Percentiles rank a stretch among this genome's conserved stretches.
Conservation (phyloP, 352 stramenopile genomes). For the Globisporangium takayamanum region DNA sequence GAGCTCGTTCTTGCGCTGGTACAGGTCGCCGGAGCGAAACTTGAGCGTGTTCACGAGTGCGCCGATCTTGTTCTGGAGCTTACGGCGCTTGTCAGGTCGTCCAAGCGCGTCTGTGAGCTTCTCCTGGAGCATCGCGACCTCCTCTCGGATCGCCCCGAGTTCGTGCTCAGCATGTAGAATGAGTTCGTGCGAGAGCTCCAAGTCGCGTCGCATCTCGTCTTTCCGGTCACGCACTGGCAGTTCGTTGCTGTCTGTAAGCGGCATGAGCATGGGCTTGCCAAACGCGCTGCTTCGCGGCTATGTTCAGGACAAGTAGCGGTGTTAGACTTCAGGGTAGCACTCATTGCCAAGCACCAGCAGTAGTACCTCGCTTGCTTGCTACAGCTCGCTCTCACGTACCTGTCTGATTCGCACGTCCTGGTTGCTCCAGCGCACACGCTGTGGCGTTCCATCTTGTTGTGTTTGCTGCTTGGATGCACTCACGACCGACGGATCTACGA, state of each 20-base stretch:
- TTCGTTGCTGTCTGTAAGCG: background rate
- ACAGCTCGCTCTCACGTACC: constrained; percentile 1
- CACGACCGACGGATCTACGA: constrained; percentile 5
- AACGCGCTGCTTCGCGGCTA: background rate
- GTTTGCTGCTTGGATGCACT: constrained; percentile 12
- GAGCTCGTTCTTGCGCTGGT: constrained; percentile 70
- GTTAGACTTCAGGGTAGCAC: background rate
- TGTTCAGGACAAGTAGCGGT: background rate
- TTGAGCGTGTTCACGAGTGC: constrained; percentile 55
- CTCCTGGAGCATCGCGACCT: constrained; percentile 39
- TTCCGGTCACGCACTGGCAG: background rate
- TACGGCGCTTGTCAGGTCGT: constrained; percentile 33
- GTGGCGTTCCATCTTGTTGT: constrained; percentile 1
- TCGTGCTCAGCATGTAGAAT: constrained; percentile 59
- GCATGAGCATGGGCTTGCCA: background rate
- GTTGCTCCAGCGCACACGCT: constrained; percentile 39
- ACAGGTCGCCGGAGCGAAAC: constrained; percentile 58
- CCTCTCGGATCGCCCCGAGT: constrained; percentile 45
- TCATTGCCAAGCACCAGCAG: background rate
- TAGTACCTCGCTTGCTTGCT: background rate
- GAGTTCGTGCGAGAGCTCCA: constrained; percentile 48
- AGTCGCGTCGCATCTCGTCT: constrained; percentile 37
- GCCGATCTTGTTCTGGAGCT: constrained; percentile 44
- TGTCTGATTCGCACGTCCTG: constrained; percentile 16
- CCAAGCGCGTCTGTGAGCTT: constrained; percentile 26